A percentile compares a stretch with the other conserved stretches of the same genome.
Evolutionary conservation across 1,139 yeast genomes (phyloP).

Genomic region (Hemisphaericaspora xylanilytica): DNA sequence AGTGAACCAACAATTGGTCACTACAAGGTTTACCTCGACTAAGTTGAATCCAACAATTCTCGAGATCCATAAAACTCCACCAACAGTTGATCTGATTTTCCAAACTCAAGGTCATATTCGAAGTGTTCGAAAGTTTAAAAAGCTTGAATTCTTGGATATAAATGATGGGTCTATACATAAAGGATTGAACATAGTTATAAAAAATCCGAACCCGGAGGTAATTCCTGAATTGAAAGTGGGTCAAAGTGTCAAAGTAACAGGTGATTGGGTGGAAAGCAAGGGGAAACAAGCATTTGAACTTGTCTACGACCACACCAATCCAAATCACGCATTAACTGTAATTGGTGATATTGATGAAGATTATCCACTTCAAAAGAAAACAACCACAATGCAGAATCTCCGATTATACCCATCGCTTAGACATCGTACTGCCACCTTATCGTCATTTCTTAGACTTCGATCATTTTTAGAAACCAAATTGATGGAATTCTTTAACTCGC

Average conservation of each 20-base stretch:
- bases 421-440: conserved; percentile 66
- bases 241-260: conserved; percentile 36
- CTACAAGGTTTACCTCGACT: not conserved
- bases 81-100: conserved; percentile 20
- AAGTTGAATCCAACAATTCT: conserved; percentile 28
- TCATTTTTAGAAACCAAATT: conserved; percentile 61
- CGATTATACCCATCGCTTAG: conserved; percentile 72
- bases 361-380: conserved; percentile 85
- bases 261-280: conserved; percentile 32
- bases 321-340: conserved; percentile 22
- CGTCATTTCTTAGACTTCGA: conserved; percentile 68
- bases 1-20: not conserved
- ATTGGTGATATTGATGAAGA: conserved; percentile 57
- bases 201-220: conserved; percentile 30
- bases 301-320: conserved; percentile 22
- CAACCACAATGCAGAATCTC: conserved; percentile 61
- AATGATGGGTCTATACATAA: conserved; percentile 68
- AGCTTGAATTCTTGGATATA: conserved; percentile 74
- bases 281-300: conserved; percentile 33
- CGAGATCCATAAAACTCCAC: conserved; percentile 32
- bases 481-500: conserved; percentile 49
- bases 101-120: conserved; percentile 68
- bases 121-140: conserved; percentile 68
- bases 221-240: conserved; percentile 48
- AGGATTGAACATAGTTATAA: conserved; percentile 58